These are phyloP conservation scores for Pseudocercospora fuligena DNA, from an alignment of 2,329 filamentous ascomycete genomes.

Conservation along the genomic window DNA sequence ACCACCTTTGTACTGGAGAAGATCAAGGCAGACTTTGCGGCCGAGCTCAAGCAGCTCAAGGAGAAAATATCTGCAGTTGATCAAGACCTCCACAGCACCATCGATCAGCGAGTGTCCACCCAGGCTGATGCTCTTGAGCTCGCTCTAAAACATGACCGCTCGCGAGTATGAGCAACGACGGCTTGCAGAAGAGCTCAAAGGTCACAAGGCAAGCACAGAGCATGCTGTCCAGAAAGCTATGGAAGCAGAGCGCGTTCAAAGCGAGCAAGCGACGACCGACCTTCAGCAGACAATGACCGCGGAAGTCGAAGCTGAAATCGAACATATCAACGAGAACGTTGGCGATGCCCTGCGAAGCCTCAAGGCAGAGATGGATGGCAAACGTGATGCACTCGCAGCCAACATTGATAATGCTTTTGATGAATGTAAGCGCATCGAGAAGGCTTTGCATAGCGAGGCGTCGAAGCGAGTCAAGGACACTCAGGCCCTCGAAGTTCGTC, in stretches of 20 bases:
- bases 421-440: not conserved
- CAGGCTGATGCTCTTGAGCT: not conserved
- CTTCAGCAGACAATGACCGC: not conserved
- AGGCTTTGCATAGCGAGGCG: not conserved
- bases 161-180: not conserved
- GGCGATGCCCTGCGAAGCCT: not conserved
- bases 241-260: not conserved
- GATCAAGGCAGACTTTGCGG: not conserved
- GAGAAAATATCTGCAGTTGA: not conserved
- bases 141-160: not conserved
- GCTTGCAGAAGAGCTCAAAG: not conserved
- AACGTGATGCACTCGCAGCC: not conserved
- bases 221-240: not conserved
- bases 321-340: not conserved
- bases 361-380: not conserved
- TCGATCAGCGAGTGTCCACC: too few relatives aligned
- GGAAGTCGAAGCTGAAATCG: not conserved
- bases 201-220: not conserved
- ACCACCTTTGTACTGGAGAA: not conserved
- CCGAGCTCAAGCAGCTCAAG: not conserved
- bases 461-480: too few relatives aligned
- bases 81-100: not conserved
- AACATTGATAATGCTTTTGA: not conserved
- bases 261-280: not conserved
- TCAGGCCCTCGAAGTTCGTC: too few relatives aligned